Evolutionary conservation across 2,329 filamentous ascomycete species (phyloP).

Genomic region (Coleophoma cylindrospora): DNA sequence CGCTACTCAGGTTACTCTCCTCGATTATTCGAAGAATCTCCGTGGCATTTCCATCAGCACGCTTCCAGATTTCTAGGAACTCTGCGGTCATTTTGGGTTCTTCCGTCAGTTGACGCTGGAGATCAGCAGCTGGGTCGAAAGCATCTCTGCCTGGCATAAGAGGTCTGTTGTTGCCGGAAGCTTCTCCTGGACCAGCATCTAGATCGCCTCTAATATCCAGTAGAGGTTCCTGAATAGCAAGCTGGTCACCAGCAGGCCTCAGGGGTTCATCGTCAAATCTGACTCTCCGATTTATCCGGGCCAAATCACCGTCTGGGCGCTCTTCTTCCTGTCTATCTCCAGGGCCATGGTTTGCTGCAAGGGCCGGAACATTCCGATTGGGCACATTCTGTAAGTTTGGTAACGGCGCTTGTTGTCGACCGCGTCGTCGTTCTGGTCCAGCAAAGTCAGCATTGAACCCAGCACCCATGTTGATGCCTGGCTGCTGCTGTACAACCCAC

Average conservation of each 20-base stretch:
- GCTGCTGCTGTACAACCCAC: constrained; percentile 98
- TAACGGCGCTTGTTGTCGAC: constrained; percentile 2
- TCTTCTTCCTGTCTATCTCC: background rate
- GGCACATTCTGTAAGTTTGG: background rate
- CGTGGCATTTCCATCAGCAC: constrained; percentile 53
- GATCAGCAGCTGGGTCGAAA: constrained; percentile 20
- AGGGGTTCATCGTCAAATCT: background rate
- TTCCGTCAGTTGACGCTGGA: constrained; percentile 18
- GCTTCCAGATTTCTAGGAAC: constrained; percentile 51
- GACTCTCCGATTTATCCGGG: background rate
- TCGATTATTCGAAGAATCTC: constrained; percentile 57
- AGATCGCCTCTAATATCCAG: background rate
- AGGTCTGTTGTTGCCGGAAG: constrained; percentile 7
- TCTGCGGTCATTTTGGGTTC: constrained; percentile 28
- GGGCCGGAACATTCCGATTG: constrained; percentile 6
- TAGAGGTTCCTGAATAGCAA: background rate
- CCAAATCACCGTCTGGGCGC: background rate
- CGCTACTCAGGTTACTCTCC: constrained; percentile 52
- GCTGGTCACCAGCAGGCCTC: background rate
- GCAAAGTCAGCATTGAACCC: constrained; percentile 49
- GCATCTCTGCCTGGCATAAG: constrained; percentile 15
- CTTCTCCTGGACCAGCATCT: constrained; percentile 3
- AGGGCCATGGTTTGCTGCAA: background rate
- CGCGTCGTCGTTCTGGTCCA: constrained; percentile 32
- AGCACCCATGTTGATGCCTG: constrained; percentile 77